Base-by-base conservation (phyloP, 192 early-diverging fungal species). In the Backusella psychrophila region DNA sequence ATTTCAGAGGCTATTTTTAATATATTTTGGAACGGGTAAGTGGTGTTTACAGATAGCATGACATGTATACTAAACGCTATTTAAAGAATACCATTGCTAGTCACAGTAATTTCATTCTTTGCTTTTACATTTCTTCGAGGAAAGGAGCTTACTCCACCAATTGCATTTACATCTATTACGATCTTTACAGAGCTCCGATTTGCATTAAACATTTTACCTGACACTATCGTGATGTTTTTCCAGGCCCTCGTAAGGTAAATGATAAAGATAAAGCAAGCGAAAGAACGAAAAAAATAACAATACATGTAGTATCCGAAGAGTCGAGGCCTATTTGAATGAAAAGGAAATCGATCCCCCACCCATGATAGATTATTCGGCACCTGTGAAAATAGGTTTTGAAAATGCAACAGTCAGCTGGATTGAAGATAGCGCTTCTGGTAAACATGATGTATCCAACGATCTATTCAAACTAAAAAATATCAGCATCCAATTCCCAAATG, bases 101-200 rank as follows among this genome's bases (percentile, higher is more conserved):
- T 83, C 0, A 79, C 81, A 8, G n/a, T 79, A 0, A 38, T 74
- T 17, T 75, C 81, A 21, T 78, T 83, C 29, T 78, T 42, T 49
- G 68, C 46, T n/a, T 83, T 74, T 46, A 83, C 81, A 17, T 74
- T 63, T 17, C 9, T 79, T 7, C 46, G 71, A 52, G 77, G 75
- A 15, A 49, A 88, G 14, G 81, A 85, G 23, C 83, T 97, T 34
- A 92, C 90, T 0, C 80, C 93, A 4, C 85, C 85, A 35, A 78
- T 93, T 49, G 92, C 94, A 0, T 98, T 98, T 83, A 94, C 95
- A 0, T 89, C 94, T 0, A 81, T 99, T 41, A 80, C 94, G 2
- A 82, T 99, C 1, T 97, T 98, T 83, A 96, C 96, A 75, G 83
- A 95, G 68, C 81, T 98, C 26, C 92, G 93, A 74, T 94, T 94